Evolutionary conservation across 345 rosid species (phyloP).

Genomic region (Eucalyptus erythrocorys): DNA sequence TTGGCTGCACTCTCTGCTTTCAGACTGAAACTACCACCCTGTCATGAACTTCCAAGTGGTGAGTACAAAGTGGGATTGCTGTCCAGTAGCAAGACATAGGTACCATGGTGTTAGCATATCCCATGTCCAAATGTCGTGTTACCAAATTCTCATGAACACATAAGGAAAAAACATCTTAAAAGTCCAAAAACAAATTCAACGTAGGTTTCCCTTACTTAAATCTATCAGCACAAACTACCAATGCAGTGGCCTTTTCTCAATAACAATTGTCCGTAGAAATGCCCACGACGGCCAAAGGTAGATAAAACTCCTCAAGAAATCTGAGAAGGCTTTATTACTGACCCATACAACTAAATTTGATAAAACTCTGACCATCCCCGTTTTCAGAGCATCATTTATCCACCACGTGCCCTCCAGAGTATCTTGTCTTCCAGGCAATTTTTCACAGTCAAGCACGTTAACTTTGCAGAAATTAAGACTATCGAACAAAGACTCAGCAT

Average conservation of each 20-base stretch:
- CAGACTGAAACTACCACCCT: background rate
- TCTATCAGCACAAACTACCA: background rate
- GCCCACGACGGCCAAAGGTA: background rate
- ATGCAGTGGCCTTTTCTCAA: background rate
- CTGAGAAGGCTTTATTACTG: background rate
- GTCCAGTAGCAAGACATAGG: background rate
- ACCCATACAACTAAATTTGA: background rate
- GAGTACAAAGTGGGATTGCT: background rate
- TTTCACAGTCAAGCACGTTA: background rate
- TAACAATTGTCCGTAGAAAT: background rate
- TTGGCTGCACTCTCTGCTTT: background rate
- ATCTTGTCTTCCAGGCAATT: background rate
- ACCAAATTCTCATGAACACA: background rate
- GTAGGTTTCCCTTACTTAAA: background rate
- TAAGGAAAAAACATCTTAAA: background rate
- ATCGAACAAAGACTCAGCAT: background rate
- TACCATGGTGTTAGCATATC: background rate
- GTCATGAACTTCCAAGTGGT: background rate
- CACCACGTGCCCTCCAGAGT: background rate
- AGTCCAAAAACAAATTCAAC: background rate
- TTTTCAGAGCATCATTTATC: background rate
- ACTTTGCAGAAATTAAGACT: background rate
- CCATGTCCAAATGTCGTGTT: background rate
- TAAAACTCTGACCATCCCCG: background rate
- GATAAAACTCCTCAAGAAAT: background rate